Evolutionary conservation across 257 asterid species (phyloP).

Genomic region (Jasminum sambac): DNA sequence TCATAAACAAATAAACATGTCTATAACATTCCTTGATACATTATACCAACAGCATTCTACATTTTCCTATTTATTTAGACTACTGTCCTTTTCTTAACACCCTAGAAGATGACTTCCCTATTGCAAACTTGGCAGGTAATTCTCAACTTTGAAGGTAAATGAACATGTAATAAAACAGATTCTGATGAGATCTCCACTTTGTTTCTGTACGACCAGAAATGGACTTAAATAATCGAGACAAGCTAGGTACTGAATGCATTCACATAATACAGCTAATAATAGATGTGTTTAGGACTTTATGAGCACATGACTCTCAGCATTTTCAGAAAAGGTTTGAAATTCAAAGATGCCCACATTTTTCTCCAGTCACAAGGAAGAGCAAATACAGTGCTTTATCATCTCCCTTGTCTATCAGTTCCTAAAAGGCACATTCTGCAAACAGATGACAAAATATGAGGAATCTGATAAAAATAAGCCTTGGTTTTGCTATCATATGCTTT

Average conservation of each 20-base stretch:
- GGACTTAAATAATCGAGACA: not conserved
- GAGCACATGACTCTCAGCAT: not conserved
- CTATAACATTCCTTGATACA: not conserved
- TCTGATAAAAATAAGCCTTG: not conserved
- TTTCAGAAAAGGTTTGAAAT: not conserved
- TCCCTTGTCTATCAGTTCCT: not conserved
- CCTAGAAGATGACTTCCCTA: not conserved
- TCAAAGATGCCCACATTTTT: not conserved
- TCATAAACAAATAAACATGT: not conserved
- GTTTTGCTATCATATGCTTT: not conserved
- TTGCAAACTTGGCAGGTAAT: not conserved
- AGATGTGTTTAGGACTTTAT: not conserved
- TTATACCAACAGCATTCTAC: not conserved
- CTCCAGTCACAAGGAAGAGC: not conserved
- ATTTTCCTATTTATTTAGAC: not conserved
- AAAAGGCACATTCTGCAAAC: not conserved
- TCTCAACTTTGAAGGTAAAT: not conserved
- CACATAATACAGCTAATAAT: not conserved
- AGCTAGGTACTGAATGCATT: not conserved
- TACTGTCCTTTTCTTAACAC: not conserved
- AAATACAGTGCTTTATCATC: not conserved
- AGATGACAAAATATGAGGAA: not conserved
- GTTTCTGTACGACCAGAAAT: not conserved
- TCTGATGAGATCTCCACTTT: not conserved
- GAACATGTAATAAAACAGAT: not conserved